Evolutionary conservation across 140 eudicot genomes (phyloP).

Genomic region (Stevia rebaudiana): DNA sequence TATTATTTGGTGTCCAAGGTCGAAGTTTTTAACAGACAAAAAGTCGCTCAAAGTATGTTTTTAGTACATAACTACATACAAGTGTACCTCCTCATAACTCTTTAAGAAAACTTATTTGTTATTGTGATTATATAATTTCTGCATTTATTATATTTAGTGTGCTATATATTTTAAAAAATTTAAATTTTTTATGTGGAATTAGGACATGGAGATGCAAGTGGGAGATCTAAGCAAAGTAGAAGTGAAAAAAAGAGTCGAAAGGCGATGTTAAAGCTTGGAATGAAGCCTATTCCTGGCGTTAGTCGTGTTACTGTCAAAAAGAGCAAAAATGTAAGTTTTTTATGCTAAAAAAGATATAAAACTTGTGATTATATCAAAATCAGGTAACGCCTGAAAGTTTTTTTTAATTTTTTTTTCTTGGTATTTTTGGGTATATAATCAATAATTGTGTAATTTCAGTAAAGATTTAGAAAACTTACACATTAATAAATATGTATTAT

Average conservation of each 20-base stretch:
- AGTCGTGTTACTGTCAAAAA: slow-evolving; percentile 15
- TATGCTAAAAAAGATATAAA: background rate
- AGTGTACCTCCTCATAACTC: background rate
- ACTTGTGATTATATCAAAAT: too few relatives aligned
- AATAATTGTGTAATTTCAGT: too few relatives aligned
- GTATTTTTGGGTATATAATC: too few relatives aligned
- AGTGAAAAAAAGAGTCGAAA: slow-evolving; percentile 13
- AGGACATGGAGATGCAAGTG: slow-evolving; percentile 15
- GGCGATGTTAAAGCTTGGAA: slow-evolving; percentile 11
- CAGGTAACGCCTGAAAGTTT: too few relatives aligned
- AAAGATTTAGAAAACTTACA: too few relatives aligned
- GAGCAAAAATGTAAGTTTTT: slow-evolving; percentile 10
- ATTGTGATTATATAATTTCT: background rate
- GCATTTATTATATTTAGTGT: background rate
- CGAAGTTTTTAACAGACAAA: background rate
- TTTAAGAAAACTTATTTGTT: background rate
- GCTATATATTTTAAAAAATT: background rate
- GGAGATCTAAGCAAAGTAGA: slow-evolving; percentile 8
- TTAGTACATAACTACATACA: background rate
- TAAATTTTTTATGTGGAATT: background rate
- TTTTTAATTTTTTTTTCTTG: too few relatives aligned
- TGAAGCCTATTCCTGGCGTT: slow-evolving; percentile 11
- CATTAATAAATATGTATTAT: background rate
- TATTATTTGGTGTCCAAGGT: too few relatives aligned
- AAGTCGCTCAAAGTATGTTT: background rate